Conservation (phyloP, 1,139 yeast species). For the Eremothecium cymbalariae region DNA sequence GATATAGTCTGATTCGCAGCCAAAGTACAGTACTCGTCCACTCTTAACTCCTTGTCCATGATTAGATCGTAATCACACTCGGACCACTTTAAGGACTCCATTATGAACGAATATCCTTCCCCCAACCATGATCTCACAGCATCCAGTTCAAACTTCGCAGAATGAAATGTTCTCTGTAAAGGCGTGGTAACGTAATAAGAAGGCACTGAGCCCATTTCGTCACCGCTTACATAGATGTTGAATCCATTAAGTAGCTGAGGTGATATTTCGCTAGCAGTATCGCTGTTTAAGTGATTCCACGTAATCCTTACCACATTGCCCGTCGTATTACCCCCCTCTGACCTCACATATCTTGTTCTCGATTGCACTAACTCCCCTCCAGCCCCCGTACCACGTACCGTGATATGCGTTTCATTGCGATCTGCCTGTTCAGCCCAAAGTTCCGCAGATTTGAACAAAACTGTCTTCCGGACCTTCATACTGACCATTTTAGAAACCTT, state of each 20-base stretch:
- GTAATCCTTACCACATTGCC: constrained; percentile 14
- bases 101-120: neutral
- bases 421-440: constrained; percentile 11
- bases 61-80: constrained; percentile 21
- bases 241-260: constrained; percentile 18
- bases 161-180: constrained; percentile 13
- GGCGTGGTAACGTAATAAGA: constrained; percentile 12
- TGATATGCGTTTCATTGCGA: constrained; percentile 15
- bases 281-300: constrained; percentile 12
- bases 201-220: neutral
- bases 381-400: constrained; percentile 11
- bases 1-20: constrained; percentile 7
- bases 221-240: constrained; percentile 15
- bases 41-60: constrained; percentile 11
- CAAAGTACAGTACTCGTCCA: constrained; percentile 18
- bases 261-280: constrained; percentile 1
- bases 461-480: constrained; percentile 16
- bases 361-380: constrained; percentile 11
- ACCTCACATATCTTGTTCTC: constrained; percentile 8
- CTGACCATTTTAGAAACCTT: too few relatives aligned
- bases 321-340: neutral
- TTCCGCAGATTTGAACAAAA: constrained; percentile 16
- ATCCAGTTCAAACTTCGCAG: constrained; percentile 11
- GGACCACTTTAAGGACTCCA: constrained; percentile 10
- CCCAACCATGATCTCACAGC: constrained; percentile 1